Base-by-base conservation (phyloP, 805 yeast genomes). In the Ogataea paradorogensis region DNA sequence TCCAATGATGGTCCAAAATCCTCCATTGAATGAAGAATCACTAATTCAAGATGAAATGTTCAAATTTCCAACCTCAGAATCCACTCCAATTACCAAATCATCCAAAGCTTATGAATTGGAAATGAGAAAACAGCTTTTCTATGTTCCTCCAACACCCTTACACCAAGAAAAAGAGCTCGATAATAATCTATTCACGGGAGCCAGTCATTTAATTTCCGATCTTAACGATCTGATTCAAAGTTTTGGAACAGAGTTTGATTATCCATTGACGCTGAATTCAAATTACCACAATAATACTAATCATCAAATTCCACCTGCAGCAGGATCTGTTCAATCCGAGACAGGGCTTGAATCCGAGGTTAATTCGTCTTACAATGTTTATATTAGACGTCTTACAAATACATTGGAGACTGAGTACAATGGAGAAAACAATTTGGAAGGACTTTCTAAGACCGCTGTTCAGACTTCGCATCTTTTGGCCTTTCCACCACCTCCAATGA, bases 161-260 rank as follows among this genome's bases (percentile, higher is more conserved):
- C 47, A 40, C 33, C 50, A 50, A 31, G 38, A 43, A 14, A 40
- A 44, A n/a, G 63, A 58, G 28, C 26, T 62, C 1, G 63, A 62
- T 36, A 53, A 55, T 28, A 60, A 51, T 27, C 43, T 65, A 4
- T 51, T 65, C 39, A 51, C 58, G 31, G 67, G 65, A 27, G 67
- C 67, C 4, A 55, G 65, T 14, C 51, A 56, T 36, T 46, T 65
- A 38, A 65, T 65, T 34, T 53, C 61, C 9, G 67, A 65, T 38
- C 48, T 65, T 38, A 63, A 63, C 40, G 65, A 58, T 13, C 41
- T 65, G 35, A 61, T 65, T 29, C 55, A 58, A 24, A 54, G 53
- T 10, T 56, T 61, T 42, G 52, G 51, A 10, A 27, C 42, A 9
- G 63, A 61, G 20, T 47, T 51, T 23, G 52, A 50, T 20, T 46